A percentile compares a stretch with the other conserved stretches of the same genome.
These are phyloP conservation scores for Colletotrichum coccodes DNA, from an alignment of 2,329 filamentous ascomycete genomes.

Conservation along the genomic window DNA sequence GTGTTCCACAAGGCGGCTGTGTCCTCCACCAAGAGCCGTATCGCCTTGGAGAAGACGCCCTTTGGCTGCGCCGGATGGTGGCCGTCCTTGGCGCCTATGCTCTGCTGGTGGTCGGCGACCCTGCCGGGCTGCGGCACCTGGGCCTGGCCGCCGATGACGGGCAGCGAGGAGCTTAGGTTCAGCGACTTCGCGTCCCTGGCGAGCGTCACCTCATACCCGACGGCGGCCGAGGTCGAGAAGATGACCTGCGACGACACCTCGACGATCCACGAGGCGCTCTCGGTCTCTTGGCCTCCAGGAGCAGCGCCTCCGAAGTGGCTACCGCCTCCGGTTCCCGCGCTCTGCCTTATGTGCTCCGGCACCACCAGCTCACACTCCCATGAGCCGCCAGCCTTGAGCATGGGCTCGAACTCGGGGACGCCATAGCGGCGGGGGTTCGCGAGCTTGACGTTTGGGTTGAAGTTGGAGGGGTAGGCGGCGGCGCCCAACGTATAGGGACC, in stretches of 20 bases:
- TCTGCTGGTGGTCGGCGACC: conserved; percentile 80
- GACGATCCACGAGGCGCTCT: conserved; percentile 84
- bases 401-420: conserved; percentile 91
- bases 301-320: conserved; percentile 57
- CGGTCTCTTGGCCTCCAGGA: conserved; percentile 51
- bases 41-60: conserved; percentile 86
- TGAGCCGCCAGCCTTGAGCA: conserved; percentile 91
- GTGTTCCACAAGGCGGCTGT: conserved; percentile 92
- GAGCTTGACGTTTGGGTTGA: conserved; percentile 84
- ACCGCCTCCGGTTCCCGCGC: conserved; percentile 59
- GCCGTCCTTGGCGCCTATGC: conserved; percentile 64
- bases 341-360: conserved; percentile 79
- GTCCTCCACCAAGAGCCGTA: conserved; percentile 85
- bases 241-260: conserved; percentile 94
- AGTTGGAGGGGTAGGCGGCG: conserved; percentile 84
- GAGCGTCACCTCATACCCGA: conserved; percentile 87
- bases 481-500: conserved; percentile 93
- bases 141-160: conserved; percentile 54
- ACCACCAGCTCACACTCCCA: conserved; percentile 86
- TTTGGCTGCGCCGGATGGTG: conserved; percentile 72
- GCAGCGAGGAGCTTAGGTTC: conserved; percentile 65
- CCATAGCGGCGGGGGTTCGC: conserved; percentile 76
- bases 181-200: conserved; percentile 88
- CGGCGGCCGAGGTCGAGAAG: conserved; percentile 88
- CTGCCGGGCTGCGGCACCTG: conserved; percentile 73